phyloP scores from a whole-genome alignment of 2,329 filamentous ascomycete genomes.

The Botrytis medusae region DNA sequence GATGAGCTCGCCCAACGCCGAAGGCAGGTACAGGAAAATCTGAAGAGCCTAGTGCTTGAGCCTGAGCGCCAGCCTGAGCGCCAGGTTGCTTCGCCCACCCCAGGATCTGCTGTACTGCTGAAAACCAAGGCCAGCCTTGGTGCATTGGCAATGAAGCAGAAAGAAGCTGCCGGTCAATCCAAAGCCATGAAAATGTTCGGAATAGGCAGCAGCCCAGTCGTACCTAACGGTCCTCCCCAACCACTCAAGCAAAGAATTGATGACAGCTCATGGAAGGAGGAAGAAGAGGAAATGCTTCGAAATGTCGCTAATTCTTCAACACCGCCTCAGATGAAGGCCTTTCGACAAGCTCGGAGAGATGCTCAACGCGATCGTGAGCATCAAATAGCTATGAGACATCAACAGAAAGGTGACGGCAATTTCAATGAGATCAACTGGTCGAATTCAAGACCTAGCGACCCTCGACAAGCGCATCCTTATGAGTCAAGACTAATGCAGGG shows the following conservation, averaged over 20 bases:
- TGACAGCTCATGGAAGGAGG: conserved; percentile 32
- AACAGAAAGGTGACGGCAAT: conserved; percentile 27
- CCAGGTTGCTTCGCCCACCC: conserved; percentile 3
- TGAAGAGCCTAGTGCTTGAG: conserved; percentile 67
- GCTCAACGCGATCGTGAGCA: conserved; percentile 39
- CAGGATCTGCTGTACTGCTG: conserved; percentile 46
- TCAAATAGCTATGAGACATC: conserved; percentile 33
- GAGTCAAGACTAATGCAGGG: conserved; percentile 26
- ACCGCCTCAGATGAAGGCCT: conserved; percentile 35
- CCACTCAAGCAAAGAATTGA: conserved; percentile 41
- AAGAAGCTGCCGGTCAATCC: conserved; percentile 42
- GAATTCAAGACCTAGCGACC: conserved; percentile 5
- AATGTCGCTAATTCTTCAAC: conserved; percentile 23
- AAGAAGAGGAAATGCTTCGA: conserved; percentile 34
- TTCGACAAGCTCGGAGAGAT: conserved; percentile 38
- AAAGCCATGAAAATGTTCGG: conserved; percentile 65
- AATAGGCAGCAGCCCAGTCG: conserved; percentile 43
- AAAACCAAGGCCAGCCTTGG: conserved; percentile 67
- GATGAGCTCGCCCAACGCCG: conserved; percentile 70
- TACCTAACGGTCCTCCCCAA: conserved; percentile 45
- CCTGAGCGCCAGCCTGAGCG: conserved; percentile 48
- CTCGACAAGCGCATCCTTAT: conserved; percentile 21
- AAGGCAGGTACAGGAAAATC: conserved; percentile 68
- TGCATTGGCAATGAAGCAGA: conserved; percentile 55
- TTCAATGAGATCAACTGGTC: conserved; percentile 29